Base-by-base conservation (phyloP, 2,329 filamentous ascomycete species). In the Nothopassalora personata region DNA sequence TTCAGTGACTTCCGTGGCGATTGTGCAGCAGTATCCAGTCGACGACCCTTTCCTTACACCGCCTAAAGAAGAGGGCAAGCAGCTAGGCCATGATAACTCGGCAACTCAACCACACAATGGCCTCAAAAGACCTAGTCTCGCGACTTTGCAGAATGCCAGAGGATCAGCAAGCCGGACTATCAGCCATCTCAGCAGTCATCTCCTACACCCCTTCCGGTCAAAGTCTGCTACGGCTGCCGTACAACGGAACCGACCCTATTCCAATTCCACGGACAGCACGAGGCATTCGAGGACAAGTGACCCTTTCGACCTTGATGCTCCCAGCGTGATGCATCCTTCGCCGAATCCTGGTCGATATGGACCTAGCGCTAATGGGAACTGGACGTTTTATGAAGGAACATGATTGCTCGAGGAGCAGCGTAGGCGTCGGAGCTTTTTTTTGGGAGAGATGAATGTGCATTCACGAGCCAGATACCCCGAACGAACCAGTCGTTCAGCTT, bases 31-130 rank as follows among this genome's bases (percentile, higher is more conserved):
- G 18, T 57, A 64, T 30, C 59, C 66, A 19, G 65, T 64, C 4
- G 68, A 71, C 33, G 69, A 71, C 51, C 67, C 69, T 0, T 70
- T 70, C 56, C 43, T 65, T 18, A 65, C 66, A 15, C 63, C 67
- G 28, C 59, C 60, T n/a, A 30, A 53, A 28, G 59, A 64, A 39
- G 34, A 36, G 33, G 49, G 46, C 28, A 39, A 57, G 28, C 28
- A 33, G 6, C 48, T 53, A 27, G 36, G 27, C n/a, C 34, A 33
- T n/a, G 52, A 53, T 28, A 11, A 54, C 50, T 47, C 43, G 60
- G 47, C 53, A 60, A 19, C 50, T 31, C 13, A 13, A n/a, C 39
- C 31, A 18, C 28, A 48, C 7, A 19, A 15, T 28, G 36, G 36
- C 19, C 52, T 31, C 34, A 31, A 47, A 45, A 10, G 30, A 39